Evolutionary conservation across 257 asterid genomes (phyloP).

Genomic region (Solanum lycopersicoides): DNA sequence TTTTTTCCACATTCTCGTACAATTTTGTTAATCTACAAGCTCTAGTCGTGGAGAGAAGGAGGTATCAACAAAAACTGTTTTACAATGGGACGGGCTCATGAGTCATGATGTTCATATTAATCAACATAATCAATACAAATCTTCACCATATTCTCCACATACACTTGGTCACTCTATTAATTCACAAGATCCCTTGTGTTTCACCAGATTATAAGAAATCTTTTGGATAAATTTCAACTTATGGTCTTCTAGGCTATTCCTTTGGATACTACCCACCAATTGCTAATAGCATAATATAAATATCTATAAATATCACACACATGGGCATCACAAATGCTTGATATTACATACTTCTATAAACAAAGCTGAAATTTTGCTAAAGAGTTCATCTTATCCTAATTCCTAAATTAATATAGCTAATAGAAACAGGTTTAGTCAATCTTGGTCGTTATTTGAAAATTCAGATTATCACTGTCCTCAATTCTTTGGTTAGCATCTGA

Average conservation of each 20-base stretch:
- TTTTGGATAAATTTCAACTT: background rate
- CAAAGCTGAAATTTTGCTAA: background rate
- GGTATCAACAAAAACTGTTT: background rate
- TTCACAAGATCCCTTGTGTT: background rate
- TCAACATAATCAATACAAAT: background rate
- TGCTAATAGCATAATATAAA: background rate
- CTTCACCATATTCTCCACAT: background rate
- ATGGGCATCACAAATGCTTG: background rate
- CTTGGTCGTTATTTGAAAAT: background rate
- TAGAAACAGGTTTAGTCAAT: background rate
- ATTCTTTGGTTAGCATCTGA: background rate
- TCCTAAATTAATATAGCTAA: background rate
- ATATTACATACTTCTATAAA: background rate
- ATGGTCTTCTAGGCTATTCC: background rate
- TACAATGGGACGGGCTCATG: background rate
- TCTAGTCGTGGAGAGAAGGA: background rate
- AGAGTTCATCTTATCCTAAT: background rate
- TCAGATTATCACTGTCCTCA: background rate
- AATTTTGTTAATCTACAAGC: background rate
- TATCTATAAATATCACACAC: background rate
- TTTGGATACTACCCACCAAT: background rate
- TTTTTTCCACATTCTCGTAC: background rate
- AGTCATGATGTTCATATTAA: background rate
- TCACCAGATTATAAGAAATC: background rate
- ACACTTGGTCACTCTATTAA: background rate